Conservation (phyloP, 2,329 filamentous ascomycete species). For the Cylindrodendrum hubeiense region DNA sequence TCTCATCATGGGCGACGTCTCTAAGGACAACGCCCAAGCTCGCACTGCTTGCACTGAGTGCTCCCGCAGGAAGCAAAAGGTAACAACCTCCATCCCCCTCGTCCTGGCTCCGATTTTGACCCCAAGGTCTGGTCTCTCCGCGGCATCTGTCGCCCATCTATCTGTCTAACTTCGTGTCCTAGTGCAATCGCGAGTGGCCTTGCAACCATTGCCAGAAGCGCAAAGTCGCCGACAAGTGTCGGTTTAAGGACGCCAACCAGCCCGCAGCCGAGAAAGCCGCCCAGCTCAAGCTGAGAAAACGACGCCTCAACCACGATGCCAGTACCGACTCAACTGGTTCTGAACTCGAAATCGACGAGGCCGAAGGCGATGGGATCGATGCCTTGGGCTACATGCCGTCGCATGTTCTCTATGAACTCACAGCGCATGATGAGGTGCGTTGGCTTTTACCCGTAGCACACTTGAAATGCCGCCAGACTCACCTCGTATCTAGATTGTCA, state of each 20-base stretch:
- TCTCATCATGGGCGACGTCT: slow-evolving; percentile 27
- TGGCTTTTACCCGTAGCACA: neutral
- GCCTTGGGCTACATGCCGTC: slow-evolving; percentile 51
- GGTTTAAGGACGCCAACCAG: slow-evolving; percentile 45
- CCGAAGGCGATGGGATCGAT: slow-evolving; percentile 47
- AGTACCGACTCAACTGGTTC: slow-evolving; percentile 31
- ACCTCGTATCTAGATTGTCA: slow-evolving; percentile 21
- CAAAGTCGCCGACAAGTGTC: slow-evolving; percentile 53
- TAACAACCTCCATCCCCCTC: slow-evolving; percentile 25
- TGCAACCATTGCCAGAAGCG: slow-evolving; percentile 56
- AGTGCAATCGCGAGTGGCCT: slow-evolving; percentile 57
- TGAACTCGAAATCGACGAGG: slow-evolving; percentile 43
- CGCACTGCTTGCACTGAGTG: slow-evolving; percentile 59
- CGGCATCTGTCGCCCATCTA: slow-evolving; percentile 20
- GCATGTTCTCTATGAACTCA: slow-evolving; percentile 48
- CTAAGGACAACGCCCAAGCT: slow-evolving; percentile 30
- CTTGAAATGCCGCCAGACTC: neutral
- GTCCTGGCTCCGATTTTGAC: neutral
- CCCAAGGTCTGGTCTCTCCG: neutral
- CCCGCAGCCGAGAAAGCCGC: slow-evolving; percentile 38
- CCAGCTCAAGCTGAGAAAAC: slow-evolving; percentile 39
- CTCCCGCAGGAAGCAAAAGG: slow-evolving; percentile 55
- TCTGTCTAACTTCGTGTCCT: neutral
- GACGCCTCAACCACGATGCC: slow-evolving; percentile 34
- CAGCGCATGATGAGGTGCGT: slow-evolving; percentile 42